These are phyloP conservation scores for Macrolepiota dolichaula DNA, from an alignment of 768 basidiomycete genomes.

Conservation along the genomic window DNA sequence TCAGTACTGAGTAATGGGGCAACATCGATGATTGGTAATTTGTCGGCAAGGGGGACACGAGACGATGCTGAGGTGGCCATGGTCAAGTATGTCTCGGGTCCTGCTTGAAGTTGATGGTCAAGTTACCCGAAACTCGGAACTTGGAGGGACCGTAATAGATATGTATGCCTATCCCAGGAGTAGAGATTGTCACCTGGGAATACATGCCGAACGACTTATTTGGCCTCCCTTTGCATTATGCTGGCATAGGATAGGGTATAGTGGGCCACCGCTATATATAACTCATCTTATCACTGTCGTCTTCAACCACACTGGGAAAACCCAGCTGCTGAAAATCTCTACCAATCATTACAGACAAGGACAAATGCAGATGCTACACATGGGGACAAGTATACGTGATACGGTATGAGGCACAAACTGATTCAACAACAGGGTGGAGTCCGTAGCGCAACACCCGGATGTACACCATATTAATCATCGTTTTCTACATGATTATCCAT, in stretches of 20 bases:
- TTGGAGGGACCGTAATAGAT: background rate
- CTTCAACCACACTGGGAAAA: no score
- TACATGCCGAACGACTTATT: background rate
- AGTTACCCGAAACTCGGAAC: background rate
- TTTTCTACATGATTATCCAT: background rate
- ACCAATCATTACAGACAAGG: background rate
- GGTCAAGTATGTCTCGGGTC: background rate
- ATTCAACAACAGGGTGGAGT: background rate
- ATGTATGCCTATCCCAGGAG: background rate
- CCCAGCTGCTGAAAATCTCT: background rate
- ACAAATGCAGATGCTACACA: background rate
- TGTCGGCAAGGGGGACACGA: slow-evolving; percentile 4
- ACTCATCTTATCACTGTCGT: background rate
- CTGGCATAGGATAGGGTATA: background rate
- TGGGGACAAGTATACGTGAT: background rate
- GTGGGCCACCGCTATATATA: background rate
- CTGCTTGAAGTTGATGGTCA: background rate
- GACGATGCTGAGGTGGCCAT: background rate
- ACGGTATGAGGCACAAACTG: no score
- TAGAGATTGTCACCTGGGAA: background rate
- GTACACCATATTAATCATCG: background rate
- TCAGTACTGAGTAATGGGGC: slow-evolving; percentile 53
- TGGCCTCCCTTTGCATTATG: background rate
- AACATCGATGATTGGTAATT: slow-evolving; percentile 72
- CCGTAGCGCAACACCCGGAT: background rate